A percentile compares a stretch with the other conserved stretches of the same genome.
Conservation (phyloP, 2,329 filamentous ascomycete species). For the Fusarium metavorans region DNA sequence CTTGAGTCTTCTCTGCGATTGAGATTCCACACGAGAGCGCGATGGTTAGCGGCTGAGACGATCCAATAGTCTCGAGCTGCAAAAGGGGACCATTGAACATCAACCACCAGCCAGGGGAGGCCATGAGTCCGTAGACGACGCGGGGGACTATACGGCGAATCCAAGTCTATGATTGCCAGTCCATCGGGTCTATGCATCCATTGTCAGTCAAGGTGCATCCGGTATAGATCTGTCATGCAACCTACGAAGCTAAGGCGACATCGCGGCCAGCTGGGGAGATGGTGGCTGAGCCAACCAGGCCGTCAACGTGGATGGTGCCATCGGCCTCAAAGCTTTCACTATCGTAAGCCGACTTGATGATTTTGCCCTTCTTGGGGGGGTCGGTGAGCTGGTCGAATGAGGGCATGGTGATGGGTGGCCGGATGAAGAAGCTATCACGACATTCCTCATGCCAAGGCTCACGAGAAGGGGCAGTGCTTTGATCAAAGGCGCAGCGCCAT, state of each 20-base stretch:
- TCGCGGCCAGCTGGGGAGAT: slow-evolving; percentile 94
- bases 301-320: slow-evolving; percentile 84
- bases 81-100: slow-evolving; percentile 97
- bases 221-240: slow-evolving; percentile 35
- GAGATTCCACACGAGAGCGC: slow-evolving; percentile 93
- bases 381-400: slow-evolving; percentile 60
- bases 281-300: slow-evolving; percentile 87
- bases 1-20: slow-evolving; percentile 80
- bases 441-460: slow-evolving; percentile 41
- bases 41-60: slow-evolving; percentile 93
- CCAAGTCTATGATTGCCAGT: slow-evolving; percentile 90
- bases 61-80: slow-evolving; percentile 92
- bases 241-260: slow-evolving; percentile 85
- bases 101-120: slow-evolving; percentile 93
- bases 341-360: slow-evolving; percentile 78
- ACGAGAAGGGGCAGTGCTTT: slow-evolving; percentile 2
- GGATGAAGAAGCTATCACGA: slow-evolving; percentile 34
- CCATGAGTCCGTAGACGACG: slow-evolving; percentile 85
- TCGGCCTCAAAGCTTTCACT: slow-evolving; percentile 90
- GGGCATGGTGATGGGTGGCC: slow-evolving; percentile 58
- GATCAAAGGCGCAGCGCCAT: slow-evolving; percentile 31
- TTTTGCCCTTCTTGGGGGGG: slow-evolving; percentile 66
- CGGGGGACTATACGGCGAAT: slow-evolving; percentile 88
- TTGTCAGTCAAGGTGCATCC: slow-evolving; percentile 8
- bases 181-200: slow-evolving; percentile 74